These are phyloP conservation scores for Malbranchea cinnamomea DNA, from an alignment of 2,329 filamentous ascomycete species.

Conservation along the genomic window DNA sequence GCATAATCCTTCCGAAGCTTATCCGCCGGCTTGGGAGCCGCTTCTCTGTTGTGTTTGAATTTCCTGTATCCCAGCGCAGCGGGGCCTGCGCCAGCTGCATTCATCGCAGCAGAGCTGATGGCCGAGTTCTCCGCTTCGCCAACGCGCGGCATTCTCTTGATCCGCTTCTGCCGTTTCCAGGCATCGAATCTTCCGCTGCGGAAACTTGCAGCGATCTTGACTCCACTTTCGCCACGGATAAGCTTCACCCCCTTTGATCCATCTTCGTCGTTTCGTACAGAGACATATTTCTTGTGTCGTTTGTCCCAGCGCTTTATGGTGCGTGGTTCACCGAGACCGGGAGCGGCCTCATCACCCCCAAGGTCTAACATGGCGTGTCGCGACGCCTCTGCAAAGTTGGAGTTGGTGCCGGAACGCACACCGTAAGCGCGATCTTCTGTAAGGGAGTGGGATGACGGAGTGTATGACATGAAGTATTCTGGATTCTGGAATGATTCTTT, in stretches of 20 bases:
- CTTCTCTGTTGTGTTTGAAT: conserved; percentile 76
- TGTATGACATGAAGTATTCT: conserved; percentile 95
- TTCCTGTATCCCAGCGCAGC: too few relatives aligned
- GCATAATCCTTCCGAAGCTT: conserved; percentile 84
- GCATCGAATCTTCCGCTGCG: conserved; percentile 83
- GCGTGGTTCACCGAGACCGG: conserved; percentile 58
- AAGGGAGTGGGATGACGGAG: conserved; percentile 61
- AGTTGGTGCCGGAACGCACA: conserved; percentile 63
- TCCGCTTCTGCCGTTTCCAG: conserved; percentile 77
- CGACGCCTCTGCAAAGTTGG: conserved; percentile 79
- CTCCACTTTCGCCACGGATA: conserved; percentile 77
- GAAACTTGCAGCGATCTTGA: conserved; percentile 92
- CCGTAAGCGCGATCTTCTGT: conserved; percentile 88
- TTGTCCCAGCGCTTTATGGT: conserved; percentile 89
- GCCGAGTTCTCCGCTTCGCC: conserved; percentile 58
- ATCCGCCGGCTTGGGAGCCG: conserved; percentile 85
- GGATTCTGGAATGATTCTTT: conserved; percentile 55
- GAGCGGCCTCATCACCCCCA: conserved; percentile 64
- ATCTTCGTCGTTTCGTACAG: conserved; percentile 84
- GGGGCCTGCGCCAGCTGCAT: conserved; percentile 28
- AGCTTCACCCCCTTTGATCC: conserved; percentile 63
- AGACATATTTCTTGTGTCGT: conserved; percentile 89
- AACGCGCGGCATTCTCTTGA: conserved; percentile 62
- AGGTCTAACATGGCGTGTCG: conserved; percentile 83
- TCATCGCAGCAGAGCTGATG: conserved; percentile 14